These are phyloP conservation scores for Mitragyna speciosa DNA, from an alignment of 257 asterid species.

Conservation along the genomic window DNA sequence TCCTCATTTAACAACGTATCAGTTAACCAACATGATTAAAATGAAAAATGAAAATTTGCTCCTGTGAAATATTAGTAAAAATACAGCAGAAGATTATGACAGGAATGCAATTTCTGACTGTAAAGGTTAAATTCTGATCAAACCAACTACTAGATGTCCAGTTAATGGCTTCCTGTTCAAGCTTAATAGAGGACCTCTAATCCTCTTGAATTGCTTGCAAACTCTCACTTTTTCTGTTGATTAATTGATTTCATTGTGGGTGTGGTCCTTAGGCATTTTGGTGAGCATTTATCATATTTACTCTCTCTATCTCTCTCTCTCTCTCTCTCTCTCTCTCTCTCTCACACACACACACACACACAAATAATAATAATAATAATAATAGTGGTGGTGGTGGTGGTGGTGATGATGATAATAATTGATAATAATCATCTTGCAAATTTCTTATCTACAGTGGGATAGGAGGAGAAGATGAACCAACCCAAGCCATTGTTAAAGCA, in stretches of 20 bases:
- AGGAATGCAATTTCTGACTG: background rate
- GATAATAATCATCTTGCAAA: constrained; percentile 14
- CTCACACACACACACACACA: background rate
- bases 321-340: constrained; percentile 6
- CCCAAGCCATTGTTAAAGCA: constrained; percentile 57
- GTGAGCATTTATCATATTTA: background rate
- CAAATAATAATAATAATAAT: no score
- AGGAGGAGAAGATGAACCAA: constrained; percentile 47
- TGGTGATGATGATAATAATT: no score
- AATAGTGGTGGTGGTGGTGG: no score
- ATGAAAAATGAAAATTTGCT: background rate
- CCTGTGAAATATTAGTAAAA: background rate
- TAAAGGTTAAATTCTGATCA: background rate
- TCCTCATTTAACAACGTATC: background rate
- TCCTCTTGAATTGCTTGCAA: background rate
- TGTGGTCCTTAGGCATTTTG: background rate
- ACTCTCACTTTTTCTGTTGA: background rate
- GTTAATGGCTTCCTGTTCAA: background rate
- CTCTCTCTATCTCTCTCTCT: background rate
- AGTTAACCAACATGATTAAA: background rate
- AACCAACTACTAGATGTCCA: background rate
- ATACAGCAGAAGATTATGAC: background rate
- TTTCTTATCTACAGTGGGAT: constrained; percentile 56
- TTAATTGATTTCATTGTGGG: background rate
- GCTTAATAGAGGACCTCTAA: background rate